Percentiles rank a stretch among this genome's conserved stretches.
phyloP scores from a whole-genome alignment of 1,139 yeast genomes.

The Komagataea norvegica region DNA sequence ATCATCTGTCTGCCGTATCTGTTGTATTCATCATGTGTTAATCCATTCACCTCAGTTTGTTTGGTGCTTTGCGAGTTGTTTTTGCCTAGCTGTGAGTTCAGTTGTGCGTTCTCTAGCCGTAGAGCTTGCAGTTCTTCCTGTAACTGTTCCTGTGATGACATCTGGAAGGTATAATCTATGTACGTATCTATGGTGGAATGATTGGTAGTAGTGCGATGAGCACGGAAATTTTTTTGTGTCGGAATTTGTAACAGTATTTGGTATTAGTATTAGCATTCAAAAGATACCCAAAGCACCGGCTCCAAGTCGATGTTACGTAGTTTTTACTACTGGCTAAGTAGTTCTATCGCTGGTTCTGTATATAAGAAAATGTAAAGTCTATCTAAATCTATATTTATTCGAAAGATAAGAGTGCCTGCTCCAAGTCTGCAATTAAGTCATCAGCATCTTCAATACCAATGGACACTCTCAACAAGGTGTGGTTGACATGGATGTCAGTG shows the following conservation, averaged over 20 bases:
- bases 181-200: no score
- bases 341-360: no score
- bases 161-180: no score
- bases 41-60: slow-evolving; percentile 3
- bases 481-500: slow-evolving; percentile 54
- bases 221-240: background rate
- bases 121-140: slow-evolving; percentile 14
- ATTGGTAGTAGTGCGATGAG: no score
- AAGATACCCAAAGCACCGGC: no score
- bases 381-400: background rate
- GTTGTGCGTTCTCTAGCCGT: slow-evolving; percentile 15
- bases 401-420: slow-evolving; percentile 34
- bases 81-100: slow-evolving; percentile 9
- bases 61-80: background rate
- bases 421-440: slow-evolving; percentile 67
- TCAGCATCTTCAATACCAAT: slow-evolving; percentile 73
- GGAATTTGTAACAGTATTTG: no score
- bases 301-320: no score
- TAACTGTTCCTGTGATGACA: slow-evolving; percentile 9
- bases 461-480: slow-evolving; percentile 63
- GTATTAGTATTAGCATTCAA: no score
- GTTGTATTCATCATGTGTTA: slow-evolving; percentile 58
- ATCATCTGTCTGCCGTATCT: slow-evolving; percentile 96
- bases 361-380: background rate
- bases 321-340: no score